Evolutionary conservation across 306 rosid species (phyloP).

Genomic region (Malus domestica): DNA sequence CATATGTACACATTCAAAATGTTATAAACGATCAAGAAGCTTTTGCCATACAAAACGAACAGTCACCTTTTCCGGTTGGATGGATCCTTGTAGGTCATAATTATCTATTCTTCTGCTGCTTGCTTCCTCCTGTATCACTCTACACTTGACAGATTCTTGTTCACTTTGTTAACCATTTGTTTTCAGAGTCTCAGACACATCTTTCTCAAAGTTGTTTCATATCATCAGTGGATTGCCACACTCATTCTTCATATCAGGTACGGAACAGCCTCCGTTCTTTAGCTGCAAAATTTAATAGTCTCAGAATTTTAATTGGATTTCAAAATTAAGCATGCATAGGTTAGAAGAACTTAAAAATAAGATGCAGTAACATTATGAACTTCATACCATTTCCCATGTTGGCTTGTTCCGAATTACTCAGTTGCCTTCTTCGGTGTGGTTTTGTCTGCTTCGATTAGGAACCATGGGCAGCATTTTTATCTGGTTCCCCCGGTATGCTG

Average conservation of each 20-base stretch:
- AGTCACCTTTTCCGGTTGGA: constrained; percentile 70
- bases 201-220: constrained; percentile 85
- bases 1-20: not conserved
- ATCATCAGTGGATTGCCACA: constrained; percentile 87
- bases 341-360: not conserved
- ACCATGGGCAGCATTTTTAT: not conserved
- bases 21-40: constrained; percentile 55
- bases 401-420: not conserved
- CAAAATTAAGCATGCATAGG: not conserved
- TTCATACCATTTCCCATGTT: not conserved
- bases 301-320: not conserved
- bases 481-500: not conserved
- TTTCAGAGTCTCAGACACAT: constrained; percentile 49
- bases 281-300: too few species aligned
- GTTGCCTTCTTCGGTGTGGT: not conserved
- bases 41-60: constrained; percentile 59
- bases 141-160: not conserved
- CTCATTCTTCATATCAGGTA: constrained; percentile 83
- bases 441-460: not conserved
- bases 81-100: constrained; percentile 71
- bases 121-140: not conserved
- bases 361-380: not conserved
- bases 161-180: not conserved
- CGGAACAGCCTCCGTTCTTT: not conserved
- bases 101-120: not conserved